Evolutionary conservation across 1,284 basidiomycete species (phyloP).

Genomic region (Rhodotorula sp.): DNA sequence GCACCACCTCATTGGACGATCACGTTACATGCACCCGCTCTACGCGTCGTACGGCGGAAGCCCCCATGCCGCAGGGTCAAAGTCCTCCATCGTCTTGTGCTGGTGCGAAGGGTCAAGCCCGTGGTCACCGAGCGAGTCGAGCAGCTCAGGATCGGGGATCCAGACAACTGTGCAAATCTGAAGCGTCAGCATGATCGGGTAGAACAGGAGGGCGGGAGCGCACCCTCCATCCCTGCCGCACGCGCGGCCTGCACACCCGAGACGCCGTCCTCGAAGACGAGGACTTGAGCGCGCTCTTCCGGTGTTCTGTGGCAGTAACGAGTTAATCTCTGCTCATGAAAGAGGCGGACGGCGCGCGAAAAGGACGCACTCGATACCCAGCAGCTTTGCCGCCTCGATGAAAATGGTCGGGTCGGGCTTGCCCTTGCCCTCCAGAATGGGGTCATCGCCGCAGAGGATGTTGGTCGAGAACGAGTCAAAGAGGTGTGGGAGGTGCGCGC

Average conservation of each 20-base stretch:
- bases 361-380: conserved; percentile 35
- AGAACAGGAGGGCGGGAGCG: not conserved
- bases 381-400: conserved; percentile 43
- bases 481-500: conserved; percentile 37
- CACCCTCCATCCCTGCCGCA: conserved; percentile 46
- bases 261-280: conserved; percentile 47
- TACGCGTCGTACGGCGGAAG: conserved; percentile 38
- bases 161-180: conserved; percentile 36
- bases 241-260: conserved; percentile 44
- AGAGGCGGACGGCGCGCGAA: too few relatives aligned
- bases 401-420: conserved; percentile 46
- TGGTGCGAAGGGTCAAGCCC: conserved; percentile 30
- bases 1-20: too few relatives aligned
- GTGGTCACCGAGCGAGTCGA: conserved; percentile 32
- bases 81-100: conserved; percentile 25
- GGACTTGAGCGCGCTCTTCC: conserved; percentile 26
- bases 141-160: conserved; percentile 43
- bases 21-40: not conserved
- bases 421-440: conserved; percentile 35
- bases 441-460: conserved; percentile 42
- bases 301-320: not conserved
- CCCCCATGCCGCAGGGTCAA: conserved; percentile 41
- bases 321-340: not conserved
- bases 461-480: conserved; percentile 37
- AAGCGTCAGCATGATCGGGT: not conserved